These are phyloP conservation scores for Dillenia turbinata DNA, from an alignment of 164 flowering plant species.

Conservation along the genomic window DNA sequence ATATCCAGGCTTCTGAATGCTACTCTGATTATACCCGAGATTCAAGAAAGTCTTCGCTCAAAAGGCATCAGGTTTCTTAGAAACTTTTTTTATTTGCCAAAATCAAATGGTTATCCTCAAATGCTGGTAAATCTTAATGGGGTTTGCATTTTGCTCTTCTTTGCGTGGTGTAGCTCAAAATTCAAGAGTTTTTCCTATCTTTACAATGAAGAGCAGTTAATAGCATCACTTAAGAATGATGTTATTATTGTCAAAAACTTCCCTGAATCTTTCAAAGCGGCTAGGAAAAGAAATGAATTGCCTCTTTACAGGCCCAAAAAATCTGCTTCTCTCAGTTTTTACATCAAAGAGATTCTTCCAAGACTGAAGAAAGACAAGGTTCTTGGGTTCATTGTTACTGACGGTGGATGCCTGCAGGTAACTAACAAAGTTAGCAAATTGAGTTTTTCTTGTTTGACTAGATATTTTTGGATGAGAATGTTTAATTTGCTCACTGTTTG, in stretches of 20 bases:
- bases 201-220: slow-evolving; percentile 87
- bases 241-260: slow-evolving; percentile 62
- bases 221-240: slow-evolving; percentile 71
- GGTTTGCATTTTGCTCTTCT: background rate
- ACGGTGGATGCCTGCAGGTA: slow-evolving; percentile 94
- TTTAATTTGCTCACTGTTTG: too few relatives aligned
- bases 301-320: slow-evolving; percentile 66
- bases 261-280: slow-evolving; percentile 62
- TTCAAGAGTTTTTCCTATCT: slow-evolving; percentile 94
- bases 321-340: slow-evolving; percentile 61
- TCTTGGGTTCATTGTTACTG: slow-evolving; percentile 58
- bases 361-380: slow-evolving; percentile 59
- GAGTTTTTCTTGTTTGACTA: background rate
- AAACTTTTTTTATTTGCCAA: background rate
- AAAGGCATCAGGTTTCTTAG: slow-evolving; percentile 83
- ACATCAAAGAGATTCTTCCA: slow-evolving; percentile 59
- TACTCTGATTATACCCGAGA: slow-evolving; percentile 94
- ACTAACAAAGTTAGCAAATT: background rate
- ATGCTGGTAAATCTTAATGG: background rate
- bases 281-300: slow-evolving; percentile 55
- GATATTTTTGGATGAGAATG: too few relatives aligned
- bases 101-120: background rate
- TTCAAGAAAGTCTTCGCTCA: slow-evolving; percentile 73
- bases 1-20: slow-evolving; percentile 96
- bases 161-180: slow-evolving; percentile 45